phyloP scores from a whole-genome alignment of 192 early-diverging fungal species.

The Phycomyces nitens region DNA sequence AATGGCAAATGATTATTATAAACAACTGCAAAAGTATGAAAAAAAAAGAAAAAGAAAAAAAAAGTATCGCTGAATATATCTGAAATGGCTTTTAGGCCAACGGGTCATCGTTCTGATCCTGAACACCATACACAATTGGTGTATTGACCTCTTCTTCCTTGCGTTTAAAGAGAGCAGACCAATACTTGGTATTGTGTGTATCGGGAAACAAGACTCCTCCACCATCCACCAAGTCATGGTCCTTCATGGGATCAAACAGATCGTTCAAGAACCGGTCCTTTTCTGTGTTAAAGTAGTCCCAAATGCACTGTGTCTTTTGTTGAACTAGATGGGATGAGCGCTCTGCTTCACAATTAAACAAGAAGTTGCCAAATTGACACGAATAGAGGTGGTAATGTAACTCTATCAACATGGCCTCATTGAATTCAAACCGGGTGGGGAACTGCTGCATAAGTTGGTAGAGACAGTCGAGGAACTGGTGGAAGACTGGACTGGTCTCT shows the following conservation, averaged over 20 bases:
- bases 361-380: constrained; percentile 92
- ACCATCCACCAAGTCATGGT: constrained; percentile 41
- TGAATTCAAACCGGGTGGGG: constrained; percentile 92
- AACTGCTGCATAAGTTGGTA: constrained; percentile 88
- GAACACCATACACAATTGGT: constrained; percentile 1
- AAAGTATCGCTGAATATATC: not conserved
- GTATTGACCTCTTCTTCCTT: constrained; percentile 54
- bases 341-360: constrained; percentile 89
- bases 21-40: no score
- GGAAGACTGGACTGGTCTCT: constrained; percentile 93
- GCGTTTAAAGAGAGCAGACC: constrained; percentile 64
- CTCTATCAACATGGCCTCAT: constrained; percentile 73
- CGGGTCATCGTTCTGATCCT: not conserved
- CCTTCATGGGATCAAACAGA: constrained; percentile 52
- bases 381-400: constrained; percentile 86
- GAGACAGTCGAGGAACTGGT: constrained; percentile 96
- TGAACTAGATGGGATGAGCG: constrained; percentile 46
- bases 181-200: constrained; percentile 63
- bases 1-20: no score
- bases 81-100: not conserved
- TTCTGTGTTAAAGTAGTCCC: constrained; percentile 73
- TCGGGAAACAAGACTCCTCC: constrained; percentile 67
- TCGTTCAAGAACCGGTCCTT: constrained; percentile 56
- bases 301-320: constrained; percentile 54
- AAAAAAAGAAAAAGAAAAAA: no score